Conservation (phyloP, 2,329 filamentous ascomycete genomes). For the Stagonosporopsis cucurbitacearum region DNA sequence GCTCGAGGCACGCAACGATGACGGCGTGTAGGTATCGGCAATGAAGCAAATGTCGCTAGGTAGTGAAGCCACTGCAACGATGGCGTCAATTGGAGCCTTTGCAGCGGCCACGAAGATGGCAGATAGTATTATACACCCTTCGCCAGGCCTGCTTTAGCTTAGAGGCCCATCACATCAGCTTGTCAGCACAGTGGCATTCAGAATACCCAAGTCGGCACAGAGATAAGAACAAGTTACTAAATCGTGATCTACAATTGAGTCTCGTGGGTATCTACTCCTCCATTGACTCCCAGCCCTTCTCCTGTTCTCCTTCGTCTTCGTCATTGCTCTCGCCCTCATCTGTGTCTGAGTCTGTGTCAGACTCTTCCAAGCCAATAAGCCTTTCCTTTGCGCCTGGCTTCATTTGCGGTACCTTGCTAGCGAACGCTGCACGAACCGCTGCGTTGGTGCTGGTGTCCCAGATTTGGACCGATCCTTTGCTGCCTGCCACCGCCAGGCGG, state of each 20-base stretch:
- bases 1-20: conserved; percentile 10
- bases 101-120: neutral
- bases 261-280: conserved; percentile 47
- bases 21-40: conserved; percentile 1
- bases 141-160: neutral
- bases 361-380: conserved; percentile 73
- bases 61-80: conserved; percentile 1
- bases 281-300: conserved; percentile 51
- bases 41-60: neutral
- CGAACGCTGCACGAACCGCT: conserved; percentile 84
- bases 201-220: neutral
- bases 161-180: neutral
- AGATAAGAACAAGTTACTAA: neutral
- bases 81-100: neutral
- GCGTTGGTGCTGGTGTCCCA: conserved; percentile 97
- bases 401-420: conserved; percentile 66
- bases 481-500: conserved; percentile 89
- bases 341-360: conserved; percentile 67
- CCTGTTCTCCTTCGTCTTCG: conserved; percentile 39
- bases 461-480: conserved; percentile 88
- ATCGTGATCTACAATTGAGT: conserved; percentile 3
- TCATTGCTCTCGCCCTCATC: conserved; percentile 57
- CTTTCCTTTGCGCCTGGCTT: conserved; percentile 74
- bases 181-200: neutral
- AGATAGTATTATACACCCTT: neutral